Evolutionary conservation across 495 filamentous ascomycete species (phyloP), one percentile per base, ranked within the genome.

Genomic region (Entonaema liquescens): DNA sequence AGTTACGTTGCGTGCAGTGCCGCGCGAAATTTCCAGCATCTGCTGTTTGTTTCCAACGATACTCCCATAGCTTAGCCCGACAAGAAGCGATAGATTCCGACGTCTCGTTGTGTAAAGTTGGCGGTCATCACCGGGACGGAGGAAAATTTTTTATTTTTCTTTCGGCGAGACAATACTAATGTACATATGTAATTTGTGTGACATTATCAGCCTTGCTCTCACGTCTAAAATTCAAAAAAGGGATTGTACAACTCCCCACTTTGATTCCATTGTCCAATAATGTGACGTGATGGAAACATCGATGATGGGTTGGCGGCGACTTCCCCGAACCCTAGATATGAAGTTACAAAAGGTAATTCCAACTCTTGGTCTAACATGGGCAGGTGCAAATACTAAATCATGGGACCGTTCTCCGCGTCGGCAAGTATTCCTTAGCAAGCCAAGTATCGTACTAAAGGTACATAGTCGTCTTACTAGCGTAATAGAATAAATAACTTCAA

Each of bases 191-290:
- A 64, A 64, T 64, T 67, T 8, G 69, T 59, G 69, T 67, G 69
- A 67, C 69, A 71, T 28, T 62, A 67, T 72, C 69, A 72, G 65
- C 70, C 70, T 72, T 57, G 70, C 31, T 68, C 70, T 56, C 59
- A 56, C 36, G 50, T 31, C 15, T 23, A 44, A 44, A 52, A 52
- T 61, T 38, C 6, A 26, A 28, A 59, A 59, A 42, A 49, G 19
- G 26, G 44, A 55, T 28, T 56, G 56, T 31, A 61, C 17, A 5
- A 23, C 33, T 68, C 64, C 49, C 69, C 70, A 72, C 64, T 61
- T 57, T 11, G 19, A 31, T 57, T 36, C 49, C 55, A 72, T 72
- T 68, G 65, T 28, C 70, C 70, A 72, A 72, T 72, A 31, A 53
- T 9, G 25, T 29, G 26, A 26, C 26, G 49, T 17, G 49, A n/a